These are phyloP conservation scores for Vanderwaltozyma verrucispora DNA, from an alignment of 805 yeast species.

Conservation along the genomic window DNA sequence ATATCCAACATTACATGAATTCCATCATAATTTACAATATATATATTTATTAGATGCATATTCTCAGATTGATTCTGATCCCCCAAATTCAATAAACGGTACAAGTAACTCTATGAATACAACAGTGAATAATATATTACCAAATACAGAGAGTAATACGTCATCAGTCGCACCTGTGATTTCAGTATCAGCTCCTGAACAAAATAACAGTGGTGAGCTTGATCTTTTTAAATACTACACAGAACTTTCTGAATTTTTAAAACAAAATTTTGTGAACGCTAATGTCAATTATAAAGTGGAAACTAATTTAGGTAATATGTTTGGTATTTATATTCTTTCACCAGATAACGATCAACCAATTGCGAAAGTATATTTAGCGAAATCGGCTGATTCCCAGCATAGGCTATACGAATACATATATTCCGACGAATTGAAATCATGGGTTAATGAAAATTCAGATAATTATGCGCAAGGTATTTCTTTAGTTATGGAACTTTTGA, in stretches of 20 bases:
- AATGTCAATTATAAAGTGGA: constrained; percentile 10
- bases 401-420: constrained; percentile 22
- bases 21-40: constrained; percentile 26
- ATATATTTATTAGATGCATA: constrained; percentile 23
- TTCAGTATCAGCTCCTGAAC: background rate
- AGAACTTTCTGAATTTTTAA: constrained; percentile 16
- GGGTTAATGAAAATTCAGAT: constrained; percentile 25
- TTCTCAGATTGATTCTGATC: constrained; percentile 24
- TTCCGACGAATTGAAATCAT: constrained; percentile 11
- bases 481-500: constrained; percentile 18
- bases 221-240: constrained; percentile 28
- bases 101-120: background rate
- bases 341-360: constrained; percentile 5
- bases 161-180: background rate
- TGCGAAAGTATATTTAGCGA: constrained; percentile 19
- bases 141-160: background rate
- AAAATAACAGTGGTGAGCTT: constrained; percentile 11
- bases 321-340: constrained; percentile 22
- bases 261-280: constrained; percentile 14
- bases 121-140: background rate
- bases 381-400: constrained; percentile 15
- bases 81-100: constrained; percentile 6
- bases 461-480: constrained; percentile 19
- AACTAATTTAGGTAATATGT: constrained; percentile 20
- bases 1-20: constrained; percentile 22